phyloP scores from a whole-genome alignment of 2,329 filamentous ascomycete genomes.

The Scedosporium minutisporum region DNA sequence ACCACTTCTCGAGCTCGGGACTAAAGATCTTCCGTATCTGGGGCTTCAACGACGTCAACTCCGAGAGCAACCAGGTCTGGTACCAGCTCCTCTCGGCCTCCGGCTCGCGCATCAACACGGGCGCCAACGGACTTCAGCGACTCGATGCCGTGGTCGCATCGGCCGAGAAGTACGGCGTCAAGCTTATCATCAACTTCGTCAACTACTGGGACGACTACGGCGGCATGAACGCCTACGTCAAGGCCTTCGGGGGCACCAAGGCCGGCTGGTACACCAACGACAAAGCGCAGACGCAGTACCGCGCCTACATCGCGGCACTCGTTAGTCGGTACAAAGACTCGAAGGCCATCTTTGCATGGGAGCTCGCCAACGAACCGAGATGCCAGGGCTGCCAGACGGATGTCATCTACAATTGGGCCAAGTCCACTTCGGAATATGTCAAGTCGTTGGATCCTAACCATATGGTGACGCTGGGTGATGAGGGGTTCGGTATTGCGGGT shows the following conservation, averaged over 20 bases:
- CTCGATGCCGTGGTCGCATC: slow-evolving; percentile 54
- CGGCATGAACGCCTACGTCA: slow-evolving; percentile 52
- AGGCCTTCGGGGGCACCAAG: slow-evolving; percentile 44
- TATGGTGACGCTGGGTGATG: slow-evolving; percentile 56
- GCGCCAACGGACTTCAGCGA: slow-evolving; percentile 45
- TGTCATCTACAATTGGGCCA: slow-evolving; percentile 51
- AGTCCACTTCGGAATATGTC: slow-evolving; percentile 48
- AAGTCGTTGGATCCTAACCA: slow-evolving; percentile 53
- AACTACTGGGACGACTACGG: slow-evolving; percentile 63
- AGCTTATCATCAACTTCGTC: slow-evolving; percentile 55
- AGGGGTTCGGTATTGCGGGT: slow-evolving; percentile 34
- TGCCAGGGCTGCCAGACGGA: slow-evolving; percentile 49
- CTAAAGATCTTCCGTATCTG: slow-evolving; percentile 50
- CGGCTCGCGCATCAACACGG: slow-evolving; percentile 50
- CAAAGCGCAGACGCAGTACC: slow-evolving; percentile 45
- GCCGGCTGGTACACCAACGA: slow-evolving; percentile 48
- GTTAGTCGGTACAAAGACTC: slow-evolving; percentile 38
- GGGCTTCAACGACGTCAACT: slow-evolving; percentile 51
- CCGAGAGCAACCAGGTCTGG: slow-evolving; percentile 29
- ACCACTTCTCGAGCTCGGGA: slow-evolving; percentile 37
- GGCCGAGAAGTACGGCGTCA: slow-evolving; percentile 49
- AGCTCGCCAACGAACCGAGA: slow-evolving; percentile 47
- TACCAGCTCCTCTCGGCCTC: slow-evolving; percentile 41
- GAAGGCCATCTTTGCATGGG: slow-evolving; percentile 42
- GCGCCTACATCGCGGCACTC: slow-evolving; percentile 36